Base-by-base conservation (phyloP, 805 yeast genomes). In the Sugiyamaella mastotermitis region DNA sequence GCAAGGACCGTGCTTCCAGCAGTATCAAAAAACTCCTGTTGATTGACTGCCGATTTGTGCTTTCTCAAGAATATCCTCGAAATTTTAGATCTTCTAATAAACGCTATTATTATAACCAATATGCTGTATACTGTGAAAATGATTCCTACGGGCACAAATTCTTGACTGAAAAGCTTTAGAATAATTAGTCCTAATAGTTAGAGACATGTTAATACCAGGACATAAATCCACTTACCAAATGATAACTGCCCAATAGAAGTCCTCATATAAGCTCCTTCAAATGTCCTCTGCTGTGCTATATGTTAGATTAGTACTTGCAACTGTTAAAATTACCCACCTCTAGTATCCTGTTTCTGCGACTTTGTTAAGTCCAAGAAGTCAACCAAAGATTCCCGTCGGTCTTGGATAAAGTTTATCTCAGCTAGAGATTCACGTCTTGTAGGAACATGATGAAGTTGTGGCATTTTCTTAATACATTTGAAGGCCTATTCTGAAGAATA, bases 201-300 rank as follows among this genome's bases (percentile, higher is more conserved):
- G 29, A 2, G 16, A 29, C 14, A 20, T 17, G n/a, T n/a, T n/a
- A n/a, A n/a, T n/a, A n/a, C n/a, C n/a, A n/a, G n/a, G n/a, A n/a
- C n/a, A n/a, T n/a, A 14, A 9, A 27, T 11, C 10, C 16, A 38
- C 57, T 11, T 46, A 38, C 66, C 69, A 50, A 84, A 79, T 8
- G 86, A 71, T 20, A 84, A 57, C 37, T 79, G 71, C 15, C 83
- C 80, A 21, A 84, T 61, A 15, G 88, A 81, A 0, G 88, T 75
- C 37, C 94, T 60, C 18, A 80, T 66, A 52, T 84, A 83, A 1
- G 94, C 88, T 0, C 94, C 94, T 53, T 83, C 92, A 51, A 82
- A 83, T 0, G 94, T 83, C 40, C 94, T 59, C 58, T 83, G 92
- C 49, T 80, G 81, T 0, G 90, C 92, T 20, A 10, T n/a, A n/a